Evolutionary conservation across 441 rosid species (phyloP).

Genomic region (Populus hybrid): DNA sequence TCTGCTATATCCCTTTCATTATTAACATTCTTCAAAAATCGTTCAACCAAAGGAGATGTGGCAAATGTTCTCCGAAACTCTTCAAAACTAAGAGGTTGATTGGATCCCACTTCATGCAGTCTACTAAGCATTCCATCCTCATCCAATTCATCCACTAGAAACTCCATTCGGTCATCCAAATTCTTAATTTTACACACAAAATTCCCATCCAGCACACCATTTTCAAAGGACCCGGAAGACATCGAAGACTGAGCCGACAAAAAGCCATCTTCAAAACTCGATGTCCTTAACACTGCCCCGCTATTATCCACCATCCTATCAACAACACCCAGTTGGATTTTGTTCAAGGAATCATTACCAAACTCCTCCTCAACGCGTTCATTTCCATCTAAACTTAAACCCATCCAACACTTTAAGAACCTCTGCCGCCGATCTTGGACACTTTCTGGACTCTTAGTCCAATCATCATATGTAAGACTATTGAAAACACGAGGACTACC

Average conservation of each 20-base stretch:
- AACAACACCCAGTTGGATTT: no score
- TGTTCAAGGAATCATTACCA: no score
- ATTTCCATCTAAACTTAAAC: no score
- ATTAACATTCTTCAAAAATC: constrained; percentile 10
- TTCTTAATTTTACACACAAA: background rate
- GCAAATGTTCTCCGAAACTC: constrained; percentile 31
- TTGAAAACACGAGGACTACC: no score
- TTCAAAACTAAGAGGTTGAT: constrained; percentile 38
- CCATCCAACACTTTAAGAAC: no score
- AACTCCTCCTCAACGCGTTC: no score
- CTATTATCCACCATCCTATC: constrained; percentile 26
- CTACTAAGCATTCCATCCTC: constrained; percentile 23
- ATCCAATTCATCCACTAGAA: constrained; percentile 20
- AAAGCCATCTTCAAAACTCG: constrained; percentile 21
- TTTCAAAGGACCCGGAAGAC: constrained; percentile 5
- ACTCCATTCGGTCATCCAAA: no score
- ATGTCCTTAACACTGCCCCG: constrained; percentile 42
- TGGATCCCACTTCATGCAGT: constrained; percentile 24
- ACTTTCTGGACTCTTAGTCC: no score
- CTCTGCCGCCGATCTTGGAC: no score
- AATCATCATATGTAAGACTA: no score
- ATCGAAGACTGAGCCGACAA: no score
- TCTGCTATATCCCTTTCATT: constrained; percentile 21
- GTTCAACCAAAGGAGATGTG: constrained; percentile 29
- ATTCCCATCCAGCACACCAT: constrained; percentile 15